Conservation (phyloP, 345 rosid species). For the Barbarea vulgaris region DNA sequence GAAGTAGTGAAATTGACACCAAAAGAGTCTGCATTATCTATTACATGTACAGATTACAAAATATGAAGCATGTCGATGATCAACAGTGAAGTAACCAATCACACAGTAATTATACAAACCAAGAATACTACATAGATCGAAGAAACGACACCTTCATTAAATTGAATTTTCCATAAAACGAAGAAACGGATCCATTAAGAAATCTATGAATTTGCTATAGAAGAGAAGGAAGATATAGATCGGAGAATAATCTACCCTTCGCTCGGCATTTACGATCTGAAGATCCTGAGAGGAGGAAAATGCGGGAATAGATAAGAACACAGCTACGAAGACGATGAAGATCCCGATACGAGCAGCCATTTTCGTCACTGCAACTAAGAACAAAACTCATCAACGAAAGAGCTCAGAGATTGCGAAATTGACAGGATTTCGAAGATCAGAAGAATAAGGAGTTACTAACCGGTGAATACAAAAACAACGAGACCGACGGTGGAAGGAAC, state of each 20-base stretch:
- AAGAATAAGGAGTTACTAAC: background rate
- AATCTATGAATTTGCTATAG: background rate
- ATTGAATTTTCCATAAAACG: background rate
- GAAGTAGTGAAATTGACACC: background rate
- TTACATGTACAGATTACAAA: background rate
- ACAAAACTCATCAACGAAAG: constrained; percentile 15
- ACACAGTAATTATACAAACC: constrained; percentile 1
- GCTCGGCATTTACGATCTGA: constrained; percentile 83
- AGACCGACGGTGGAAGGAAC: constrained; percentile 12
- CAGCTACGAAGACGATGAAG: constrained; percentile 41
- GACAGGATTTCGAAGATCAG: constrained; percentile 5
- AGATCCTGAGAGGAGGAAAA: constrained; percentile 55
- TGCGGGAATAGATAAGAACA: constrained; percentile 43
- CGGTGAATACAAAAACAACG: background rate
- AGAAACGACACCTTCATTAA: background rate
- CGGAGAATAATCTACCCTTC: constrained; percentile 62
- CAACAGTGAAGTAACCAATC: constrained; percentile 1
- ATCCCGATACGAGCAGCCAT: constrained; percentile 53
- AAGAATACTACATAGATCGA: constrained; percentile 31
- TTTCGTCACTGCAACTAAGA: constrained; percentile 34
- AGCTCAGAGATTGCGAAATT: constrained; percentile 20
- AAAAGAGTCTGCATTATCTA: background rate
- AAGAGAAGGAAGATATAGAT: background rate
- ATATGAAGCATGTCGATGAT: background rate
- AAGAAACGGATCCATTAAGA: constrained; percentile 8